phyloP scores from a whole-genome alignment of 164 flowering plant genomes.

The Warburgia ugandensis region DNA sequence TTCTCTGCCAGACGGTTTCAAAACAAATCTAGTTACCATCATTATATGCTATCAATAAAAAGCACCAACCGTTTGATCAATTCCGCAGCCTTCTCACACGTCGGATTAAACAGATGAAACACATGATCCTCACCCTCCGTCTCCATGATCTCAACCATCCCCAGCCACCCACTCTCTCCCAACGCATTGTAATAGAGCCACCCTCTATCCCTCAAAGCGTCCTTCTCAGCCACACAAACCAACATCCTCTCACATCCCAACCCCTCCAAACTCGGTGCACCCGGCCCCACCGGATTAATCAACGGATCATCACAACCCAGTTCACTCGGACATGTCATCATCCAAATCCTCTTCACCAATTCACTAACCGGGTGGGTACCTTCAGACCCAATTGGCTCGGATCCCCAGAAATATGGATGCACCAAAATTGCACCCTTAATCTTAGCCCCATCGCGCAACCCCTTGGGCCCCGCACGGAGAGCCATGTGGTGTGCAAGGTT shows the following conservation, averaged over 20 bases:
- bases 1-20: no score
- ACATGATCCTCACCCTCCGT: conserved; percentile 13
- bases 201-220: conserved; percentile 5
- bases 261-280: background rate
- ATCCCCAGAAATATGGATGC: conserved; percentile 10
- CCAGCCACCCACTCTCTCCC: conserved; percentile 7
- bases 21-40: no score
- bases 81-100: background rate
- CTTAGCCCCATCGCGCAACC: conserved; percentile 13
- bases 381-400: conserved; percentile 1
- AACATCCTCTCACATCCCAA: conserved; percentile 4
- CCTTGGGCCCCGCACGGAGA: conserved; percentile 8
- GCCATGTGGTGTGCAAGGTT: conserved; percentile 37
- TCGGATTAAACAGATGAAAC: conserved; percentile 5
- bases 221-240: conserved; percentile 11
- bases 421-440: background rate
- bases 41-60: conserved; percentile 5
- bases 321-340: conserved; percentile 7
- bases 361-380: background rate
- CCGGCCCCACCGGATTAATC: conserved; percentile 3
- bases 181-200: conserved; percentile 6
- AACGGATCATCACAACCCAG: conserved; percentile 3
- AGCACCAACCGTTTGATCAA: conserved; percentile 1
- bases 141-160: conserved; percentile 12
- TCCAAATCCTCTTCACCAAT: conserved; percentile 1